A percentile compares a stretch with the other conserved stretches of the same genome.
Conservation (phyloP, 2,329 filamentous ascomycete species). For the Hymenoscyphus albidus region DNA sequence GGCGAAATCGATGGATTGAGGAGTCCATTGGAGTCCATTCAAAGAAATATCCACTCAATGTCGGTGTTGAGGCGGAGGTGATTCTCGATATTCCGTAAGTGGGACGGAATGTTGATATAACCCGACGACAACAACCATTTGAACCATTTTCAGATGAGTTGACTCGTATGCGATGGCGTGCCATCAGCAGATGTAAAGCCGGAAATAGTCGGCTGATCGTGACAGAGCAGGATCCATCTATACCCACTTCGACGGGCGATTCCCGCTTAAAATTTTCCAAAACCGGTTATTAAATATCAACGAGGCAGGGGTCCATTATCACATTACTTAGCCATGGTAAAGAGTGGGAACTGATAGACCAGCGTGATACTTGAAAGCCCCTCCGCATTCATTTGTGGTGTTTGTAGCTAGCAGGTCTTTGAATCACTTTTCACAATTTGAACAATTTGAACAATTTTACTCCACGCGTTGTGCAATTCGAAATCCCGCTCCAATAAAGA, state of each 20-base stretch:
- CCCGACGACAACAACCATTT: neutral
- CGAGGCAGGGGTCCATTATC: neutral
- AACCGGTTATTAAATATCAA: neutral
- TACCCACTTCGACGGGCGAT: neutral
- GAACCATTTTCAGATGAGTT: neutral
- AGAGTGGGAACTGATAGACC: neutral
- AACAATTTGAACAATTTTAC: neutral
- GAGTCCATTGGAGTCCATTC: neutral
- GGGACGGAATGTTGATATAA: slow-evolving; percentile 2
- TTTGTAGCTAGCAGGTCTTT: neutral
- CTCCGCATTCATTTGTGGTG: neutral
- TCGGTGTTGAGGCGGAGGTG: slow-evolving; percentile 2
- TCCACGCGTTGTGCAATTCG: neutral
- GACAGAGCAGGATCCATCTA: neutral
- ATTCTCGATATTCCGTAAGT: neutral
- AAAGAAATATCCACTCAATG: slow-evolving; percentile 1
- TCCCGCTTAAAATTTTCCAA: neutral
- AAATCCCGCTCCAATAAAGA: neutral
- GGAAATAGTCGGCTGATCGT: neutral
- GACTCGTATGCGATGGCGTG: neutral
- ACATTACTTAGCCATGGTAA: neutral
- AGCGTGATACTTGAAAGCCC: neutral
- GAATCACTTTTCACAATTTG: neutral
- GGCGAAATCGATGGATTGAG: slow-evolving; percentile 1
- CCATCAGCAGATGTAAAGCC: neutral